Conservation (phyloP, 2,329 filamentous ascomycete species). For the Spiromastix sp. region DNA sequence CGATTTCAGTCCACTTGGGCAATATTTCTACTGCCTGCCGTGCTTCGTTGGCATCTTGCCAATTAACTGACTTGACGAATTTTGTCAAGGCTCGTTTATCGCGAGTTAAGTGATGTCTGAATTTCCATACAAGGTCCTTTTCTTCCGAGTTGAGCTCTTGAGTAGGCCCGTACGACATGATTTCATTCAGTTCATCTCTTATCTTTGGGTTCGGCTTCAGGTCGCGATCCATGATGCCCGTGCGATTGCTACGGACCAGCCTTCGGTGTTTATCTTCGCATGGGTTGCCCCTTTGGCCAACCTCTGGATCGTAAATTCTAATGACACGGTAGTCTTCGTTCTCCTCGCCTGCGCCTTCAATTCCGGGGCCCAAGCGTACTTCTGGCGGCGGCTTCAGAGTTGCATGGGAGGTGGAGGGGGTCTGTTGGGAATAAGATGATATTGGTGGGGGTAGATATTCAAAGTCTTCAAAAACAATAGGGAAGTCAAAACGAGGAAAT, state of each 20-base stretch:
- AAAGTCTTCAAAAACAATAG: constrained; percentile 87
- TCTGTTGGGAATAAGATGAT: constrained; percentile 59
- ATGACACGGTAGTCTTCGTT: constrained; percentile 51
- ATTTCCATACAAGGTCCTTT: constrained; percentile 95
- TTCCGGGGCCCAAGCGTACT: constrained; percentile 82
- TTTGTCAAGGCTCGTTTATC: constrained; percentile 92
- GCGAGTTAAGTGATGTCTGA: constrained; percentile 83
- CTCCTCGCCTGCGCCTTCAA: constrained; percentile 54
- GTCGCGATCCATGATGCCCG: constrained; percentile 89
- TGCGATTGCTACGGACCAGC: constrained; percentile 82
- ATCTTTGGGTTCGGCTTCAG: constrained; percentile 94
- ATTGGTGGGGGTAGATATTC: constrained; percentile 81
- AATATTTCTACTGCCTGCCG: constrained; percentile 84
- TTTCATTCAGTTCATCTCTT: constrained; percentile 81
- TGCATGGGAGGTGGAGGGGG: constrained; percentile 55
- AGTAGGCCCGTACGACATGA: constrained; percentile 87
- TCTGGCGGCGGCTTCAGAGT: constrained; percentile 73
- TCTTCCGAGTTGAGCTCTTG: constrained; percentile 81
- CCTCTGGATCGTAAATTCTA: constrained; percentile 85
- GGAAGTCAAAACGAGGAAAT: constrained; percentile 88
- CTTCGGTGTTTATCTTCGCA: constrained; percentile 90
- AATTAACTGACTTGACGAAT: constrained; percentile 95
- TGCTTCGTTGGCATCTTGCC: constrained; percentile 75
- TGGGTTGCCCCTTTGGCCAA: constrained; percentile 80
- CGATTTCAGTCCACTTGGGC: constrained; percentile 90